Percentiles rank a stretch among this genome's conserved stretches.
phyloP scores from a whole-genome alignment of 352 stramenopile species.

The Phytophthora colocasiae region DNA sequence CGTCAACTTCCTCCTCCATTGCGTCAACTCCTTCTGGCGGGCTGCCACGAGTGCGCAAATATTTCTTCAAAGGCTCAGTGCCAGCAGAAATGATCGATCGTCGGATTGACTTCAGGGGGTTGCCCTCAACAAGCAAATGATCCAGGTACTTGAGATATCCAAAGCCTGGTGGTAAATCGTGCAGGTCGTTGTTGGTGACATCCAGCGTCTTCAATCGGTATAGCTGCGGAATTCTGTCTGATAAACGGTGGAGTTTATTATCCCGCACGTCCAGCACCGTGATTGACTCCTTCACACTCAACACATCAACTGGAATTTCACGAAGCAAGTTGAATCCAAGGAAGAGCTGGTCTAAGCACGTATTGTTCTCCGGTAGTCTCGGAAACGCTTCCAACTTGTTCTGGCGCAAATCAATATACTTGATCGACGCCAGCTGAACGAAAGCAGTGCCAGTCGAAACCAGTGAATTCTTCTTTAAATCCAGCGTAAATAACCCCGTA shows the following conservation, averaged over 20 bases:
- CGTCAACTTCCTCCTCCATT: conserved; percentile 76
- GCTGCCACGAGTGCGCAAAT: conserved; percentile 73
- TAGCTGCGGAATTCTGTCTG: conserved; percentile 63
- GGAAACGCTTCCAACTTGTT: conserved; percentile 77
- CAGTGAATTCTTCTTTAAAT: conserved; percentile 82
- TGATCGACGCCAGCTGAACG: conserved; percentile 40
- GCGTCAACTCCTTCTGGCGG: conserved; percentile 67
- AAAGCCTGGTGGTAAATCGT: conserved; percentile 70
- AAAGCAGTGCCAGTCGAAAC: conserved; percentile 45
- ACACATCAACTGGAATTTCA: conserved; percentile 53
- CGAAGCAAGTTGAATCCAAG: conserved; percentile 75
- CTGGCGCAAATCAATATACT: conserved; percentile 77
- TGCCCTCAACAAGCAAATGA: conserved; percentile 78
- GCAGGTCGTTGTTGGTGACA: conserved; percentile 85
- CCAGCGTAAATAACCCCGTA: conserved; percentile 54
- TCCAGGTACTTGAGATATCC: conserved; percentile 83
- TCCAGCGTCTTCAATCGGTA: conserved; percentile 85
- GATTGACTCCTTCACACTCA: conserved; percentile 66
- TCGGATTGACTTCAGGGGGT: conserved; percentile 79
- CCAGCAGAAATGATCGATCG: conserved; percentile 67
- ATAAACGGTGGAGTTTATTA: conserved; percentile 75
- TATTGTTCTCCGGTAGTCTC: conserved; percentile 46
- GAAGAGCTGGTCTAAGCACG: conserved; percentile 73
- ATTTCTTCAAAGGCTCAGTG: conserved; percentile 83
- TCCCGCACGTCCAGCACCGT: conserved; percentile 82